These are phyloP conservation scores for Sodiomyces alkalinus DNA, from an alignment of 2,329 filamentous ascomycete species.

Conservation along the genomic window DNA sequence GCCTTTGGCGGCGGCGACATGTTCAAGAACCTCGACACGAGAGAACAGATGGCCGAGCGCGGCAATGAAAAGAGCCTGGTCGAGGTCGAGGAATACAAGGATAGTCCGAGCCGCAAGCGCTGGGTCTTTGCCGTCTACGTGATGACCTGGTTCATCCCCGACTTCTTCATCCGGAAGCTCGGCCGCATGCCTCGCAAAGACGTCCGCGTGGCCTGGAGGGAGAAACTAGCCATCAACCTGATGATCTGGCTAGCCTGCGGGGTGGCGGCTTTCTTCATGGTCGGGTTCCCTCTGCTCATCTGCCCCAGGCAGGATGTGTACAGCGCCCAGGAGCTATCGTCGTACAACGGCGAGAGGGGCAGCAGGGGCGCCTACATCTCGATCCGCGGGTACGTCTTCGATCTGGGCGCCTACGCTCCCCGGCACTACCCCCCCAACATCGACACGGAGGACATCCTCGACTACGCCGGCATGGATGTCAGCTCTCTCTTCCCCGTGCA, in stretches of 20 bases:
- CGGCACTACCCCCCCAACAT: conserved; percentile 59
- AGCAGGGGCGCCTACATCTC: conserved; percentile 50
- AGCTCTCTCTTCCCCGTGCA: conserved; percentile 84
- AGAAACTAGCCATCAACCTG: conserved; percentile 96
- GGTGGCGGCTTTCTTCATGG: conserved; percentile 73
- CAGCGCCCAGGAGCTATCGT: conserved; percentile 59
- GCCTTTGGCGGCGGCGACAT: conserved; percentile 86
- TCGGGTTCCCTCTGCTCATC: conserved; percentile 73
- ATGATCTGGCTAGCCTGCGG: conserved; percentile 84
- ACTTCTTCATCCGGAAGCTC: conserved; percentile 60
- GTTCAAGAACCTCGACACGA: conserved; percentile 93
- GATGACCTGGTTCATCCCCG: conserved; percentile 77
- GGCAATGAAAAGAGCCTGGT: conserved; percentile 80
- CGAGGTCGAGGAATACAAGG: conserved; percentile 73
- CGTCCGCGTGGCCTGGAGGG: conserved; percentile 82
- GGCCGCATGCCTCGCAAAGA: conserved; percentile 88
- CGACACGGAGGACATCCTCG: conserved; percentile 46
- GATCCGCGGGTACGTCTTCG: conserved; percentile 80
- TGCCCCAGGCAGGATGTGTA: conserved; percentile 87
- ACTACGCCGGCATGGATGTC: conserved; percentile 81
- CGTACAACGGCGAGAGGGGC: conserved; percentile 56
- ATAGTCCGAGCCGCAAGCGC: conserved; percentile 69
- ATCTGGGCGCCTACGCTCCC: conserved; percentile 58
- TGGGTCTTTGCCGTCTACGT: conserved; percentile 78
- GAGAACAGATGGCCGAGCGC: conserved; percentile 88